Evolutionary conservation across 768 basidiomycete species (phyloP).

Genomic region (Boletus subcaerulescens): DNA sequence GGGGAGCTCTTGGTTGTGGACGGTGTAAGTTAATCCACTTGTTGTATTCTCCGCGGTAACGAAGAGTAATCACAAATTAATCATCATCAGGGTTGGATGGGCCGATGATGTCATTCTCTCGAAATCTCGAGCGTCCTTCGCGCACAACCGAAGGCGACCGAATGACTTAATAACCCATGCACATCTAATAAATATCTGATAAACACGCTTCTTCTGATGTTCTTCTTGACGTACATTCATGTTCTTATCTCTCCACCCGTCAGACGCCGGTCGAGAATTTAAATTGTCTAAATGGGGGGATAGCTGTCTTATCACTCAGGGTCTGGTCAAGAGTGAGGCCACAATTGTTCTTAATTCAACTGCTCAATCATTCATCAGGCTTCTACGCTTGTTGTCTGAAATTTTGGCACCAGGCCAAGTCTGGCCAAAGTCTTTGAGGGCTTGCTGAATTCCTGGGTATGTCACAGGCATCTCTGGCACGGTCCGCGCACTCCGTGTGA

Average conservation of each 20-base stretch:
- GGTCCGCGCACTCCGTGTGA: conserved; percentile 9
- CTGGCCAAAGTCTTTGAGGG: not conserved
- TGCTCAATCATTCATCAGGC: not conserved
- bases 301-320: conserved; percentile 1
- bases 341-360: not conserved
- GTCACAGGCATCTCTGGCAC: not conserved
- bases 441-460: not conserved
- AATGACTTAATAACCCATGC: not conserved
- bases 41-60: conserved; percentile 1
- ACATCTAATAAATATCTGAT: not conserved
- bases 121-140: not conserved
- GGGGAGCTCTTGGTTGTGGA: conserved; percentile 68
- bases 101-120: conserved; percentile 33
- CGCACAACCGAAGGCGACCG: not conserved
- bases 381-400: not conserved
- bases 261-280: not conserved
- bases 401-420: not conserved
- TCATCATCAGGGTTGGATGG: conserved; percentile 58
- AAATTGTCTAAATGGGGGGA: conserved; percentile 8
- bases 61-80: conserved; percentile 3
- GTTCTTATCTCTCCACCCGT: conserved; percentile 4
- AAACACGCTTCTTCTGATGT: not conserved
- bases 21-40: conserved; percentile 46
- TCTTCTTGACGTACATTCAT: conserved; percentile 17
- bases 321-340: not conserved